These are phyloP conservation scores for Citrus sinensis DNA, from an alignment of 345 rosid species.

Conservation along the genomic window DNA sequence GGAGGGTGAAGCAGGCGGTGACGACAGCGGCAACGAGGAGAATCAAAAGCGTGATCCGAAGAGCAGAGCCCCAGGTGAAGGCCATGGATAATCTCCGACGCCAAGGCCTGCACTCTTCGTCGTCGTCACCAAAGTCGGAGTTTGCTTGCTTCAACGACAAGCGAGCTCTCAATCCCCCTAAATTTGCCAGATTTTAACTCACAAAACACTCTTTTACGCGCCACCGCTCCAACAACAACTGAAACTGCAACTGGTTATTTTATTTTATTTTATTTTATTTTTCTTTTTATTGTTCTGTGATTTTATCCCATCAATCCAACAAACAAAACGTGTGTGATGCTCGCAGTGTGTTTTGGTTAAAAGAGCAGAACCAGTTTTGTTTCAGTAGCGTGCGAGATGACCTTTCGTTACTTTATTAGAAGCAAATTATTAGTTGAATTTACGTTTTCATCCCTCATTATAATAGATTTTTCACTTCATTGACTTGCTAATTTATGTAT, in stretches of 20 bases:
- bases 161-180: slow-evolving; percentile 45
- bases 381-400: neutral
- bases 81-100: slow-evolving; percentile 68
- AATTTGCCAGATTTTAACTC: slow-evolving; percentile 48
- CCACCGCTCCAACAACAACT: neutral
- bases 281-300: too few species aligned
- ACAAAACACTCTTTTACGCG: neutral
- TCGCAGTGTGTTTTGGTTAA: neutral
- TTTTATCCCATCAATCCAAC: too few species aligned
- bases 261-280: too few species aligned
- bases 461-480: neutral
- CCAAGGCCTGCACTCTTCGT: slow-evolving; percentile 54
- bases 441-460: neutral
- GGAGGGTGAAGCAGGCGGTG: slow-evolving; percentile 83
- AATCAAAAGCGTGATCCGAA: slow-evolving; percentile 63
- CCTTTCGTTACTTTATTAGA: neutral
- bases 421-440: neutral
- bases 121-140: slow-evolving; percentile 34
- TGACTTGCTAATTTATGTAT: neutral
- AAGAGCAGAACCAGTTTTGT: neutral
- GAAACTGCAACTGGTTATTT: too few species aligned
- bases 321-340: neutral
- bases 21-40: slow-evolving; percentile 61
- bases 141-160: slow-evolving; percentile 45
- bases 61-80: slow-evolving; percentile 67